Conservation (phyloP, 495 filamentous ascomycete genomes). For the Penicillium dipodomyicola region DNA sequence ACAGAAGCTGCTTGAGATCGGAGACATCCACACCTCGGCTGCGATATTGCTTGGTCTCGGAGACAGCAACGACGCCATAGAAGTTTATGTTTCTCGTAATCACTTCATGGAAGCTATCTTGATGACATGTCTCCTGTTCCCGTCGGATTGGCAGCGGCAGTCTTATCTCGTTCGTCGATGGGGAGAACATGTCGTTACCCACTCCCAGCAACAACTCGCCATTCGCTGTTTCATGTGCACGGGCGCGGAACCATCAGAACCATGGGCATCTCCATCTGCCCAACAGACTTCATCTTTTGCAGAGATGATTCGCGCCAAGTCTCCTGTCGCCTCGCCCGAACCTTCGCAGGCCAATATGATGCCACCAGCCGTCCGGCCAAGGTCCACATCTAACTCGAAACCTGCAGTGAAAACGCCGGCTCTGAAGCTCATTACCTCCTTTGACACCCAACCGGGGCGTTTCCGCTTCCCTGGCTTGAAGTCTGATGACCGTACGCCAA, state of each 20-base stretch:
- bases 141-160: conserved; percentile 84
- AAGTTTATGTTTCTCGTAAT: conserved; percentile 91
- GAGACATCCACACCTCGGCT: conserved; percentile 87
- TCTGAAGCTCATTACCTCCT: conserved; percentile 89
- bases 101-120: conserved; percentile 88
- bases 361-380: conserved; percentile 28
- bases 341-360: conserved; percentile 32
- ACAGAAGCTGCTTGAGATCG: conserved; percentile 81
- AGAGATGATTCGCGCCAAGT: conserved; percentile 32
- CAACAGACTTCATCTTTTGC: conserved; percentile 57
- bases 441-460: conserved; percentile 60
- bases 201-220: conserved; percentile 83
- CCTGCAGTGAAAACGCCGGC: conserved; percentile 71
- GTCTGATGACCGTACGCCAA: conserved; percentile 71
- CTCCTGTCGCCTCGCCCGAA: conserved; percentile 48
- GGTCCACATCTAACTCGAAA: conserved; percentile 27
- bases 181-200: conserved; percentile 87
- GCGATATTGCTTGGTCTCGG: conserved; percentile 90
- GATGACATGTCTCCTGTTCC: conserved; percentile 71
- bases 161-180: conserved; percentile 85
- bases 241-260: conserved; percentile 70
- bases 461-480: conserved; percentile 65
- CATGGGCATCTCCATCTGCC: conserved; percentile 80
- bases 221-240: conserved; percentile 90
- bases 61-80: conserved; percentile 90